Percentiles rank a stretch among this genome's conserved stretches.
These are phyloP conservation scores for Quercus glauca DNA, from an alignment of 306 rosid genomes.

Conservation along the genomic window DNA sequence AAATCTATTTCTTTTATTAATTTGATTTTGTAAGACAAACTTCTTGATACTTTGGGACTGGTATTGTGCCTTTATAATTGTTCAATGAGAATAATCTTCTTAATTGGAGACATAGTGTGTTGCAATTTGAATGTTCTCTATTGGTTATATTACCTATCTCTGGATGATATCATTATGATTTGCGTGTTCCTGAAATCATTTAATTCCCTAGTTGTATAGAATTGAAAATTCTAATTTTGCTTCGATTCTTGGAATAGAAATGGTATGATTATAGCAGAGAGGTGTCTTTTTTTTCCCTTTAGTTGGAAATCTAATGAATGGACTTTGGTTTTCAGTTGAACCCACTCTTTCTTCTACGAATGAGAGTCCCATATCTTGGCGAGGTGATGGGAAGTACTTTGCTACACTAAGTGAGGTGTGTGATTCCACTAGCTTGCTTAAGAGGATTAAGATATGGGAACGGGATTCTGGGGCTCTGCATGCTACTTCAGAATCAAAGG, in stretches of 20 bases:
- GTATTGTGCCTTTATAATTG: neutral
- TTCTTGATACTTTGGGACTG: neutral
- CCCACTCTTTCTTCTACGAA: slow-evolving; percentile 23
- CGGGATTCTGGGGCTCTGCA: slow-evolving; percentile 72
- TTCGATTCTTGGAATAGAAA: no score
- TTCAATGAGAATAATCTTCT: neutral
- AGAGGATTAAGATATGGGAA: slow-evolving; percentile 84
- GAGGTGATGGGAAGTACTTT: slow-evolving; percentile 94
- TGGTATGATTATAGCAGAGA: neutral
- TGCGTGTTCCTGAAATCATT: no score
- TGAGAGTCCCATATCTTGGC: slow-evolving; percentile 67
- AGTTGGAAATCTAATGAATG: slow-evolving; percentile 8
- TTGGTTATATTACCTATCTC: no score
- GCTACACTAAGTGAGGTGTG: slow-evolving; percentile 47
- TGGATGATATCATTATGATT: no score
- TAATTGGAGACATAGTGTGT: neutral
- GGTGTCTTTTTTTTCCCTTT: neutral
- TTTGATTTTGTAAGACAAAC: neutral
- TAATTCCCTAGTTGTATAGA: no score
- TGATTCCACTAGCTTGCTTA: slow-evolving; percentile 33
- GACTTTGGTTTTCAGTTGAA: slow-evolving; percentile 54
- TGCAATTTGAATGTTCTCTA: neutral
- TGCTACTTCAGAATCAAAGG: slow-evolving; percentile 67
- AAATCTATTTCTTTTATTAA: no score
- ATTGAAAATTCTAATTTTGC: no score